Evolutionary conservation across 306 rosid genomes (phyloP).

Genomic region (Medicago lupulina): DNA sequence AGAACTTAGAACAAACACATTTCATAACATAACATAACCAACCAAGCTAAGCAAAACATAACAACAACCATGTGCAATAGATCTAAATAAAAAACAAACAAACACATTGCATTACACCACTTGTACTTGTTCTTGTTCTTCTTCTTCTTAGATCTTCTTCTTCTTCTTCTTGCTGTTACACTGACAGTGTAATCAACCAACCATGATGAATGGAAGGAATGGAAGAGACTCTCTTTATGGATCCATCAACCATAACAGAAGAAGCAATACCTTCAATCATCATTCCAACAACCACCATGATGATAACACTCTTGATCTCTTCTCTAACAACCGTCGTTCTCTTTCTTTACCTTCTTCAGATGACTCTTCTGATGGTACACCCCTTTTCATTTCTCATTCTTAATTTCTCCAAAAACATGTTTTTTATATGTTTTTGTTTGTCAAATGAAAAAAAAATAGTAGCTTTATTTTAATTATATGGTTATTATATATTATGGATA

Average conservation of each 20-base stretch:
- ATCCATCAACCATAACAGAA: constrained; percentile 60
- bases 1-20: background rate
- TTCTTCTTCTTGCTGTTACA: background rate
- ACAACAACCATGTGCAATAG: background rate
- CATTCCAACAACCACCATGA: constrained; percentile 27
- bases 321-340: constrained; percentile 77
- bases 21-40: background rate
- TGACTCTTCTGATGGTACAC: constrained; percentile 83
- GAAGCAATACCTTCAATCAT: constrained; percentile 61
- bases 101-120: background rate
- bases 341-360: constrained; percentile 80
- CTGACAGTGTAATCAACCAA: background rate
- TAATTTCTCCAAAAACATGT: constrained; percentile 3
- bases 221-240: constrained; percentile 63
- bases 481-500: background rate
- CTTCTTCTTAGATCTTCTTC: background rate
- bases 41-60: background rate
- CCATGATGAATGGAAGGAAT: constrained; percentile 56
- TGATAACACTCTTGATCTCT: constrained; percentile 87
- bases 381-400: constrained; percentile 9
- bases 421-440: constrained; percentile 3
- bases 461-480: background rate
- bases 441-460: background rate
- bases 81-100: background rate
- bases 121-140: background rate